Percentiles rank a stretch among this genome's conserved stretches.
Conservation (phyloP, 768 basidiomycete genomes). For the Pisolithus tinctorius region DNA sequence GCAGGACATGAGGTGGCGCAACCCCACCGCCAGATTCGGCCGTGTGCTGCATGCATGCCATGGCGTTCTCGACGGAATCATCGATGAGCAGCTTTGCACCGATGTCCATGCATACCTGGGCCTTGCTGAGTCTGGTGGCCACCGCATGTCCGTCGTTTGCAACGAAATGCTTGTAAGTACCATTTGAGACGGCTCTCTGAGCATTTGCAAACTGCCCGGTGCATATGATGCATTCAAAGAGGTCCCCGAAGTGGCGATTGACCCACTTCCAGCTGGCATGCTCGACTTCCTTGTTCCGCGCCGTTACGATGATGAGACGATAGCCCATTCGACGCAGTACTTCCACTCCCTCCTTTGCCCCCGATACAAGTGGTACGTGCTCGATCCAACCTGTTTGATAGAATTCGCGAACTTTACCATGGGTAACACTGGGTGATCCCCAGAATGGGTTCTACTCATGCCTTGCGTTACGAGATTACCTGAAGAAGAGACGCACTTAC, state of each 20-base stretch:
- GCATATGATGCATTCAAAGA: conserved; percentile 59
- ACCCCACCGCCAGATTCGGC: conserved; percentile 5
- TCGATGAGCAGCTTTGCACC: conserved; percentile 66
- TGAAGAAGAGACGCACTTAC: conserved; percentile 22
- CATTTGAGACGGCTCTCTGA: conserved; percentile 28
- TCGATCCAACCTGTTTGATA: conserved; percentile 47
- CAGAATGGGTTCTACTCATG: conserved; percentile 43
- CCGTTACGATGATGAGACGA: conserved; percentile 68
- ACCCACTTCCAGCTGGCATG: conserved; percentile 64
- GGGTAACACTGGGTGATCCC: conserved; percentile 54
- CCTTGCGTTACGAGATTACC: not conserved
- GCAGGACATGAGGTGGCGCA: conserved; percentile 47
- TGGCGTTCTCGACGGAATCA: conserved; percentile 74
- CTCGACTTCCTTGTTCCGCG: conserved; percentile 49
- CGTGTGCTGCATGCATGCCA: conserved; percentile 41
- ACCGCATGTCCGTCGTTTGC: conserved; percentile 30
- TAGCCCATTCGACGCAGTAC: conserved; percentile 57
- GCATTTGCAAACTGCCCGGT: conserved; percentile 64
- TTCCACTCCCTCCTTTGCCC: conserved; percentile 53
- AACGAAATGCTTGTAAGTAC: not conserved
- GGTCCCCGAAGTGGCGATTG: conserved; percentile 54
- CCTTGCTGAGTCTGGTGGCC: conserved; percentile 58
- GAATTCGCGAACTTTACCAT: conserved; percentile 51
- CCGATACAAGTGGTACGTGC: conserved; percentile 46
- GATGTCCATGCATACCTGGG: conserved; percentile 62